These are phyloP conservation scores for Apiotrichum brassicae DNA, from an alignment of 1,284 basidiomycete genomes.

Conservation along the genomic window DNA sequence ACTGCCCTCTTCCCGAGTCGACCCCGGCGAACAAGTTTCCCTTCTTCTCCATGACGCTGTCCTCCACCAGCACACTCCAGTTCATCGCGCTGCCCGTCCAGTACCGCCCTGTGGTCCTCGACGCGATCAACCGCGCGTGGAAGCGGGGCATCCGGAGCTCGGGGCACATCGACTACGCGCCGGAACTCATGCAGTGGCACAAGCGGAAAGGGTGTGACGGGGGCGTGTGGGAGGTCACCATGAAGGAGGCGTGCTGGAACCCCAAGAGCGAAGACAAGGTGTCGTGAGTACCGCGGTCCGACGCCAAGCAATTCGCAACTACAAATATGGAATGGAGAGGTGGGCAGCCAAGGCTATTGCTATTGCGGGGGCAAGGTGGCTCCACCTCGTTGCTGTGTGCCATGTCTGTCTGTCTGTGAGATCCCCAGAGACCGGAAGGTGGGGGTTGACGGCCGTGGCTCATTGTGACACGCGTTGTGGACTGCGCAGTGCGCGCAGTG, in stretches of 20 bases:
- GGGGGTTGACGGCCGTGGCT: too few relatives aligned
- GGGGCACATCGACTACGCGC: constrained; percentile 34
- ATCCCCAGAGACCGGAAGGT: too few relatives aligned
- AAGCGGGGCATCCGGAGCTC: constrained; percentile 28
- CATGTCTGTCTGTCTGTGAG: too few relatives aligned
- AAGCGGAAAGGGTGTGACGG: constrained; percentile 40
- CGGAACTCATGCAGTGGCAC: constrained; percentile 38
- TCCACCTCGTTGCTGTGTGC: too few relatives aligned
- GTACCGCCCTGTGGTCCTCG: constrained; percentile 30
- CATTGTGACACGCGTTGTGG: too few relatives aligned
- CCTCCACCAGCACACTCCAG: constrained; percentile 31
- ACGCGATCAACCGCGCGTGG: constrained; percentile 35
- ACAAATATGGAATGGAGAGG: too few relatives aligned
- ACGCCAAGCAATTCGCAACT: too few relatives aligned
- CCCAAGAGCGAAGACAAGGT: constrained; percentile 38
- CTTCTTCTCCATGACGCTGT: constrained; percentile 40
- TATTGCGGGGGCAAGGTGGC: too few relatives aligned
- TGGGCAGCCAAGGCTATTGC: too few relatives aligned
- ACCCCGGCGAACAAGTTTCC: constrained; percentile 22
- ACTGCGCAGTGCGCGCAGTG: too few relatives aligned
- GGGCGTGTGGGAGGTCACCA: constrained; percentile 40
- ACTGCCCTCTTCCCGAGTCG: constrained; percentile 34
- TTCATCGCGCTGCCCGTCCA: constrained; percentile 37
- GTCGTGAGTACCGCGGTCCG: constrained; percentile 26
- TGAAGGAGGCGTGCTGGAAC: constrained; percentile 39